Evolutionary conservation across 805 yeast species (phyloP), one percentile per base, ranked within the genome.

Genomic region (Hemisphaericaspora nanyangensis): DNA sequence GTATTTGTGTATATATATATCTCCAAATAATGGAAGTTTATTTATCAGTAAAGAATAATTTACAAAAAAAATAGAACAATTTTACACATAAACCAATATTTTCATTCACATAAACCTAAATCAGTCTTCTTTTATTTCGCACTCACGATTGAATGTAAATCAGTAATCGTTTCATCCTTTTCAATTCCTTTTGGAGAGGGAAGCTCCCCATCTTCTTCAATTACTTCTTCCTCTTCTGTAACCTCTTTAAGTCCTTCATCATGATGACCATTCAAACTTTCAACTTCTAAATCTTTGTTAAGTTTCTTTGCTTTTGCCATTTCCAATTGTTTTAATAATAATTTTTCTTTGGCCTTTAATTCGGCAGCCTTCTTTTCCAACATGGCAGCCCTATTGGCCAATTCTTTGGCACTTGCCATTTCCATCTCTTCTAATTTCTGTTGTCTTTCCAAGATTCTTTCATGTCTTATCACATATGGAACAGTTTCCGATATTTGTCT

Each of bases 401-500:
- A 66, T 51, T 84, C 91, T 53, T 73, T 74, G 0, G 91, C 93
- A 38, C 85, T 77, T 46, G 81, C 82, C 52, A 82, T 81, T 57
- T 85, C 95, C 62, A 85, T 63, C 50, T 85, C 88, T 56, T 85
- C 90, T 36, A 85, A 64, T 61, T 82, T 85, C 42, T 80, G 86
- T 54, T 85, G 90, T 58, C 85, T 80, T 37, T 83, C 82, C 47
- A 79, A 62, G 40, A 85, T 74, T 41, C 83, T 74, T 59, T 85
- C 91, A 58, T 85, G 91, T 55, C 86, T 76, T 45, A 85, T 65
- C 25, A 84, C 82, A 50, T 85, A 85, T n/a, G 95, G 95, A 17
- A 85, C 86, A 1, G 93, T 85, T 54, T 84, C 91, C 31, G 89
- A 81, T 40, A 85, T 79, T 54, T 81, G 85, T 55, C 95, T 72